Conservation (phyloP, 805 yeast genomes). For the Candida loeiensis region DNA sequence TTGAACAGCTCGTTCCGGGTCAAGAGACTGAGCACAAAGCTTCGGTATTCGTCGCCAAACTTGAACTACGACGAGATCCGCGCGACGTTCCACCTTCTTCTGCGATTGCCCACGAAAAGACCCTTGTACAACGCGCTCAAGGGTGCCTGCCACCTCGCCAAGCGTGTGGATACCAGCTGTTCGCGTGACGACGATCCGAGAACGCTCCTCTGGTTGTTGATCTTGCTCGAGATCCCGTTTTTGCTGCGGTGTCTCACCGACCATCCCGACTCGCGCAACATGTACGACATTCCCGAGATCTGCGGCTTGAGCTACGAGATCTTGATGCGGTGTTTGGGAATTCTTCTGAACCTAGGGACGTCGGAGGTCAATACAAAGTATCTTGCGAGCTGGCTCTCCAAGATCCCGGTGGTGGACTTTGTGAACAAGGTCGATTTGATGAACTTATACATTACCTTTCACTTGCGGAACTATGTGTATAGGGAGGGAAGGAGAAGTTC, state of each 20-base stretch:
- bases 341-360: constrained; percentile 50
- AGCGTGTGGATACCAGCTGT: constrained; percentile 41
- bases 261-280: constrained; percentile 3
- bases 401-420: constrained; percentile 42
- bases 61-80: constrained; percentile 48
- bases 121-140: constrained; percentile 56
- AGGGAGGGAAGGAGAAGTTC: constrained; percentile 21
- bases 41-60: constrained; percentile 45
- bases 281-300: constrained; percentile 46
- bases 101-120: constrained; percentile 53
- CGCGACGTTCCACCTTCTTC: constrained; percentile 43
- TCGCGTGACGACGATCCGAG: constrained; percentile 37
- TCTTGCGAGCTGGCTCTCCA: constrained; percentile 55
- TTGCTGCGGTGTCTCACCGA: constrained; percentile 44
- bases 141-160: constrained; percentile 50
- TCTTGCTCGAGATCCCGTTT: constrained; percentile 67
- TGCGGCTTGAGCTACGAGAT: constrained; percentile 63
- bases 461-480: constrained; percentile 54
- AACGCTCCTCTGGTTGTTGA: constrained; percentile 56
- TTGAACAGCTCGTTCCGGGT: constrained; percentile 56
- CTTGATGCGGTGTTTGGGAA: constrained; percentile 64
- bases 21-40: constrained; percentile 21
- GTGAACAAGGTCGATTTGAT: constrained; percentile 57
- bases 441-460: constrained; percentile 76
- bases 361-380: constrained; percentile 31